A percentile compares a stretch with the other conserved stretches of the same genome.
Evolutionary conservation across 352 stramenopile genomes (phyloP).

Genomic region (Phytopythium kandeliae): DNA sequence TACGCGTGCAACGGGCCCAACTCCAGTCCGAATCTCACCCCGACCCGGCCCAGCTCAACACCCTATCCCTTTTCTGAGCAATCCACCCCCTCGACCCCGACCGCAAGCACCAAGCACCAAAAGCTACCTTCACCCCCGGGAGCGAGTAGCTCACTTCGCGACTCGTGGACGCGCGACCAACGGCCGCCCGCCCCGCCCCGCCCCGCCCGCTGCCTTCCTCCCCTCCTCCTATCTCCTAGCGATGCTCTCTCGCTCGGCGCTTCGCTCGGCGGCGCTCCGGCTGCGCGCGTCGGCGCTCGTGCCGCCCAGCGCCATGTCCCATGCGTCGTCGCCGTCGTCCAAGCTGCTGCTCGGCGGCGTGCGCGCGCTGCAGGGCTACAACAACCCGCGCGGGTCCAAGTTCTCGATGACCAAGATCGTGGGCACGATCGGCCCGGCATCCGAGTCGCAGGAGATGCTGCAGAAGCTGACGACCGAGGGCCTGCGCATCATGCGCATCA

Average conservation of each 20-base stretch:
- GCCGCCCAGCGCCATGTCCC: too few species aligned
- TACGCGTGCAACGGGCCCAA: too few species aligned
- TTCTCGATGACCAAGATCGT: slow-evolving; percentile 93
- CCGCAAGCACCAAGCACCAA: slow-evolving; percentile 1
- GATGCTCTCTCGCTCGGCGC: slow-evolving; percentile 3
- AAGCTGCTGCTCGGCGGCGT: slow-evolving; percentile 10
- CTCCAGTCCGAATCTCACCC: too few species aligned
- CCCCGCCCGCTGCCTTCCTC: not conserved
- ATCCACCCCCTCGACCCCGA: not conserved
- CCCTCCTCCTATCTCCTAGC: not conserved
- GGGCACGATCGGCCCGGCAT: slow-evolving; percentile 90
- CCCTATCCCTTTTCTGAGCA: too few species aligned
- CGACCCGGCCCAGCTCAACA: too few species aligned
- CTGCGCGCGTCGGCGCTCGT: slow-evolving; percentile 18
- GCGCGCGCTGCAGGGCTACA: slow-evolving; percentile 41
- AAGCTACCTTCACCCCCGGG: too few species aligned
- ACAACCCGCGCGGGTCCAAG: slow-evolving; percentile 74
- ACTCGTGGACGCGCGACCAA: too few species aligned
- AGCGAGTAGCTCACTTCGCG: slow-evolving; percentile 1
- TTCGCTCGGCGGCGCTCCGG: slow-evolving; percentile 6
- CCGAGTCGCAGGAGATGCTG: slow-evolving; percentile 63
- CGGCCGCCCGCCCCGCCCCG: not conserved
- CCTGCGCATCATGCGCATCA: slow-evolving; percentile 92
- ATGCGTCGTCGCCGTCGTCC: slow-evolving; percentile 11
- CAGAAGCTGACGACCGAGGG: slow-evolving; percentile 85